phyloP scores from a whole-genome alignment of 805 yeast species.

The Candida argentea region DNA sequence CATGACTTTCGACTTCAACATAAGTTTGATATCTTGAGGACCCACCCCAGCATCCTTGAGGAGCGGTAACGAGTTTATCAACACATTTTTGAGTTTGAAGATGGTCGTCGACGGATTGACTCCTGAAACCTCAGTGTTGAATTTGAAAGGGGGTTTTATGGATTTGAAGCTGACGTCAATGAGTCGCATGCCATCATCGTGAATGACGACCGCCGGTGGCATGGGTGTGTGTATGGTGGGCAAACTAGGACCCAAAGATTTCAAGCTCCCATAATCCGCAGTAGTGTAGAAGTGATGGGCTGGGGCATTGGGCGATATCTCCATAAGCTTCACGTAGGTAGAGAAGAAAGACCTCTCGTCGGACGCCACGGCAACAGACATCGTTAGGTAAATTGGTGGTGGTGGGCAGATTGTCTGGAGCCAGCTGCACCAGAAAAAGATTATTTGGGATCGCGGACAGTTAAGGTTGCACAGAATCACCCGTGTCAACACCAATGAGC shows the following conservation, averaged over 20 bases:
- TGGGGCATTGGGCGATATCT: constrained; percentile 30
- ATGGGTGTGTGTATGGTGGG: too few species aligned
- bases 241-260: constrained; percentile 36
- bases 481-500: constrained; percentile 15
- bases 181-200: too few species aligned
- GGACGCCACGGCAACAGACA: background rate
- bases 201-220: too few species aligned
- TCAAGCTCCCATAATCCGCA: constrained; percentile 17
- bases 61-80: constrained; percentile 20
- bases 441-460: too few species aligned
- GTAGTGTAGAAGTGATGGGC: constrained; percentile 23
- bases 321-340: constrained; percentile 39
- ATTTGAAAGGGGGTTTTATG: constrained; percentile 60
- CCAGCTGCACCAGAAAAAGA: too few species aligned
- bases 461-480: background rate
- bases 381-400: background rate
- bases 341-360: constrained; percentile 36
- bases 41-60: constrained; percentile 15
- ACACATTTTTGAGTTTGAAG: constrained; percentile 26
- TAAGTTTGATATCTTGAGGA: constrained; percentile 36
- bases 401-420: background rate
- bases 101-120: constrained; percentile 20
- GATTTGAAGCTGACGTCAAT: constrained; percentile 43
- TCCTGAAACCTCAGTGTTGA: constrained; percentile 22
- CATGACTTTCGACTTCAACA: constrained; percentile 54